Evolutionary conservation across 192 early-diverging fungal genomes (phyloP), one percentile per base, ranked within the genome.

Genomic region (Mortierella alpina): DNA sequence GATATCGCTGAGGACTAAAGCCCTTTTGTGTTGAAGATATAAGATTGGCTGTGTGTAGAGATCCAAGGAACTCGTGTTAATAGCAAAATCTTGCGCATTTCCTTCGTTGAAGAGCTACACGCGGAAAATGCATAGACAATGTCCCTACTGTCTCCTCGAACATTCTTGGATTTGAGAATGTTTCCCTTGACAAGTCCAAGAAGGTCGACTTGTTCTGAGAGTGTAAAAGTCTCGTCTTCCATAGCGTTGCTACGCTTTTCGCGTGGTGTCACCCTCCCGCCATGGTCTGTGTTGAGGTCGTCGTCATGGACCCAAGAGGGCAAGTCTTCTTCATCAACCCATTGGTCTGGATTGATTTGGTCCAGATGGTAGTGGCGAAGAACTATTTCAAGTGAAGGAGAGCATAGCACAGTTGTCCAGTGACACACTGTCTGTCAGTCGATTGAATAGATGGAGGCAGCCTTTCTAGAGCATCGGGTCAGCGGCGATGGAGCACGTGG

Each of bases 1-100:
- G 87, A 65, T 97, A 99, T 39, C 85, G 72, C 20, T 87, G 86
- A 8, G 96, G 90, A 45, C 82, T 83, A 63, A 90, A 90, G 5
- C 81, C 76, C 63, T 87, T 90, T 47, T 90, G 68, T 18, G 72
- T 72, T 9, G 76, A 83, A 4, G 65, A 82, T 41, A 84, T 67
- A n/a, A 78, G 15, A 47, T 73, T 64, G 1, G 56, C 73, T 73
- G 7, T 17, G 44, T 4, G 13, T 58, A 31, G 48, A 51, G 31
- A 31, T 31, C 31, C 31, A 3, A 31, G 55, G 7, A 54, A 68
- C 50, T 46, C 20, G 41, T 18, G 55, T 59, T 45, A 31, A 64
- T 49, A 64, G 73, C 73, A 70, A 72, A 45, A 72, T 67, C 68
- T 65, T 51, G 62, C n/a, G 14, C 47, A 39, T 53, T 76, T 66